Conservation (phyloP, 2,329 filamentous ascomycete genomes). For the Periconia sp. region DNA sequence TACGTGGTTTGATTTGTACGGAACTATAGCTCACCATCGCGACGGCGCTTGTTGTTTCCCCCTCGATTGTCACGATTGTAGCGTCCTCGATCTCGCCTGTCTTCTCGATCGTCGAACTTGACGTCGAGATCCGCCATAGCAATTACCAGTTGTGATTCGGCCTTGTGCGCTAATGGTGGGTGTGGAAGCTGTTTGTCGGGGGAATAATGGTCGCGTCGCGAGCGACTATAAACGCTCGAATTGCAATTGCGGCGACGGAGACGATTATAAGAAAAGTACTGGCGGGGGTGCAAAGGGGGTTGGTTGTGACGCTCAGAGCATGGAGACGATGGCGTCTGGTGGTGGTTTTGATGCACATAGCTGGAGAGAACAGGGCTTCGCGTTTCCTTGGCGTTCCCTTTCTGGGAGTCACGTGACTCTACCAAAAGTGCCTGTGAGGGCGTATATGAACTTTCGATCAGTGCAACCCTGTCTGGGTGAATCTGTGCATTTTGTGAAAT, state of each 20-base stretch:
- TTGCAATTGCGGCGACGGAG: background rate
- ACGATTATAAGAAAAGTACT: background rate
- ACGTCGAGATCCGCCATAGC: slow-evolving; percentile 33
- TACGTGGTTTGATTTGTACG: background rate
- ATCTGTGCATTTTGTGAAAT: background rate
- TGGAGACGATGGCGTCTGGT: slow-evolving; percentile 2
- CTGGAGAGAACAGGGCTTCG: slow-evolving; percentile 20
- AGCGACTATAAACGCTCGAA: background rate
- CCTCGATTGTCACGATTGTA: slow-evolving; percentile 6
- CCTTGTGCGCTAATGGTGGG: background rate
- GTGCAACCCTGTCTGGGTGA: background rate
- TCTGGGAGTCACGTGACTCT: background rate
- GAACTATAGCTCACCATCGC: slow-evolving; percentile 29
- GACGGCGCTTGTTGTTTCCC: slow-evolving; percentile 36
- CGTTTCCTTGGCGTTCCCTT: background rate
- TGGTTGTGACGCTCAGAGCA: slow-evolving; percentile 3
- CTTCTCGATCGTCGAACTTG: slow-evolving; percentile 29
- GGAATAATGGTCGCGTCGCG: background rate
- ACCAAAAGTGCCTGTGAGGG: background rate
- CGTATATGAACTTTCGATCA: background rate
- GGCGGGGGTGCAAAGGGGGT: slow-evolving; percentile 4
- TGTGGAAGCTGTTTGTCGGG: slow-evolving; percentile 8
- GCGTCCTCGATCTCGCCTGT: slow-evolving; percentile 28
- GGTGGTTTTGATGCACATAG: slow-evolving; percentile 4
- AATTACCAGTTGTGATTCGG: slow-evolving; percentile 12